phyloP scores from a whole-genome alignment of 108 stramenopile species.

The Ochromonas danica region DNA sequence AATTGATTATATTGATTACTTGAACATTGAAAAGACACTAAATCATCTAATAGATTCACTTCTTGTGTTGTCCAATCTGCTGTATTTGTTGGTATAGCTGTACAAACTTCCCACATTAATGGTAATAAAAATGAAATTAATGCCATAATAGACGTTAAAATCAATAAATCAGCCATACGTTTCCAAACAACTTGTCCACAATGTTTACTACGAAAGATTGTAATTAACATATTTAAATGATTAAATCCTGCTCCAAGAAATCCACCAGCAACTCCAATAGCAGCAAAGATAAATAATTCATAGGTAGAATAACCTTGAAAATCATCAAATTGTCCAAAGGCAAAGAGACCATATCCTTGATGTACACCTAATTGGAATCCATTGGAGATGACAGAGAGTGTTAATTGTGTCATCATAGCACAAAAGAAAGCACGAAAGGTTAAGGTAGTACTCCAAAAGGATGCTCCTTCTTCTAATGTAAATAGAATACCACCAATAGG shows the following conservation, averaged over 20 bases:
- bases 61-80: constrained; percentile 33
- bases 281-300: constrained; percentile 47
- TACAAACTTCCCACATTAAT: constrained; percentile 27
- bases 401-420: constrained; percentile 32
- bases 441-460: constrained; percentile 31
- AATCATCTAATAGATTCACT: constrained; percentile 1
- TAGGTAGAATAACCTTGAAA: constrained; percentile 28
- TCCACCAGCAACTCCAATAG: constrained; percentile 49
- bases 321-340: constrained; percentile 29
- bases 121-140: constrained; percentile 43
- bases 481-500: constrained; percentile 35
- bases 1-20: constrained; percentile 27
- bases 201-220: constrained; percentile 35
- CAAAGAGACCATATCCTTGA: constrained; percentile 19
- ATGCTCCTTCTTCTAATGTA: constrained; percentile 36
- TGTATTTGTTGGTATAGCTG: constrained; percentile 24
- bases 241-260: constrained; percentile 52
- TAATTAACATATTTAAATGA: constrained; percentile 43
- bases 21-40: constrained; percentile 28
- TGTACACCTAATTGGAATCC: constrained; percentile 8
- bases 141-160: not conserved
- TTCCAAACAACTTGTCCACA: constrained; percentile 41
- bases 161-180: constrained; percentile 38
- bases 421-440: constrained; percentile 35
- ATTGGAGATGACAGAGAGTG: not conserved